These are phyloP conservation scores for Saccharomyces hybrid DNA, from an alignment of 1,139 yeast genomes.

Conservation along the genomic window DNA sequence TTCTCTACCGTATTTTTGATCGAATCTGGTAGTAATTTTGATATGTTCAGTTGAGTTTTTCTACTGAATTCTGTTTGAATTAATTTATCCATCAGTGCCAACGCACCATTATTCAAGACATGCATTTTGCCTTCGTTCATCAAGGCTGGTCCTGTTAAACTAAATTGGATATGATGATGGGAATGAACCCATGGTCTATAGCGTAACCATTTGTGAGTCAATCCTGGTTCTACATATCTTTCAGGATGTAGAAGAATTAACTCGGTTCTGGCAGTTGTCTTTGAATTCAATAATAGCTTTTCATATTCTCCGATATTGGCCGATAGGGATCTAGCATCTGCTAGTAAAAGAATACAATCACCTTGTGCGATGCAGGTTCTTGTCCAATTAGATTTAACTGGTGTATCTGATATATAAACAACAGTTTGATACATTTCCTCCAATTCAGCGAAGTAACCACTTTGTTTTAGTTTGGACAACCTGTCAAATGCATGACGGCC, in stretches of 20 bases:
- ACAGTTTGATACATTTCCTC: constrained; percentile 86
- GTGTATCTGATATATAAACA: constrained; percentile 81
- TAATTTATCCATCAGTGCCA: constrained; percentile 24
- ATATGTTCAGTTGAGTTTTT: constrained; percentile 29
- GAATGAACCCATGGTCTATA: constrained; percentile 84
- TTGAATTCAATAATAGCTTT: constrained; percentile 60
- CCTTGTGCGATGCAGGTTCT: constrained; percentile 90
- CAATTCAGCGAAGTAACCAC: constrained; percentile 83
- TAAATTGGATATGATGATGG: constrained; percentile 76
- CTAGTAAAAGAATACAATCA: constrained; percentile 71
- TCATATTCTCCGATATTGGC: constrained; percentile 83
- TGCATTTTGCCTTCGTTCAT: constrained; percentile 1
- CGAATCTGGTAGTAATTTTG: constrained; percentile 28
- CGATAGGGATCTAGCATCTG: constrained; percentile 55
- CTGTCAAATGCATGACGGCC: constrained; percentile 94
- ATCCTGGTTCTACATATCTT: constrained; percentile 72
- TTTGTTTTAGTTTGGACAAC: constrained; percentile 71
- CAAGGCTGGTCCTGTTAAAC: neutral
- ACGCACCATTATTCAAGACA: constrained; percentile 13
- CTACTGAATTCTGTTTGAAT: constrained; percentile 28
- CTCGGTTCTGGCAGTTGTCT: constrained; percentile 85
- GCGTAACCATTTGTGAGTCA: constrained; percentile 79
- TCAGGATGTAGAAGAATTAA: constrained; percentile 79
- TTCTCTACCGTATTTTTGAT: constrained; percentile 31
- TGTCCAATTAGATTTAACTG: constrained; percentile 83